Base-by-base conservation (phyloP, 148 eudicot species). In the Limonium bicolor region DNA sequence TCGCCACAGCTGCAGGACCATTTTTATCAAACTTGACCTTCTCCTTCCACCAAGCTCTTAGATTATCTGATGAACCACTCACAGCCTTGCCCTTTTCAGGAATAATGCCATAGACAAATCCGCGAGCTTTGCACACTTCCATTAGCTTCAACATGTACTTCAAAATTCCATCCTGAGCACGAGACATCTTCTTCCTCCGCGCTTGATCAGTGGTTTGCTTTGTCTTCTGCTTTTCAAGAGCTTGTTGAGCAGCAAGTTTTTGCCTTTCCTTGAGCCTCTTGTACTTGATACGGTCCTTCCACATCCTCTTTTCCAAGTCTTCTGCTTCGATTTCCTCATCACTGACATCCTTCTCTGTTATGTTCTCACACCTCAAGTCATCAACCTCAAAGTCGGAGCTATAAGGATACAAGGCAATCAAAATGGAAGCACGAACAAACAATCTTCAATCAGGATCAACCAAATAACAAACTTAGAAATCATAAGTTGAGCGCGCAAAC, bases 251-350 rank as follows among this genome's bases (percentile, higher is more conserved):
- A 17, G 71, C 74, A 49, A 84, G 59, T 58, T 72, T 84, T 55
- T 88, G 69, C 13, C 56, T 65, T 61, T 88, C 97, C 56, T 80
- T 84, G 32, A 88, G 60, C 74, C 97, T 63, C 53, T 74, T 72
- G 36, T 80, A 80, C 55, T 88, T 88, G 16, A 88, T 47, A 7
- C 77, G 65, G 53, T 88, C 97, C 76, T 73, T 88, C 94, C 94
- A 88, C 93, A 88, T 88, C 54, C 97, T 72, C 48, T 46, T 64
- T 67, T 70, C 73, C 67, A 88, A 35, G 19, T 74, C 92, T 40
- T 77, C 82, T 0, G 83, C 61, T 15, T 73, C 93, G 54, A 88
- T 88, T 56, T 88, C 97, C 54, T 88, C 97, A 62, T 88, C 97
- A 34, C 97, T 88, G 10, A 88, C 97, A 72, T 88, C 97, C 53